A percentile compares a stretch with the other conserved stretches of the same genome.
These are phyloP conservation scores for Gonapodya sp. DNA, from an alignment of 192 early-diverging fungal genomes.

Conservation along the genomic window DNA sequence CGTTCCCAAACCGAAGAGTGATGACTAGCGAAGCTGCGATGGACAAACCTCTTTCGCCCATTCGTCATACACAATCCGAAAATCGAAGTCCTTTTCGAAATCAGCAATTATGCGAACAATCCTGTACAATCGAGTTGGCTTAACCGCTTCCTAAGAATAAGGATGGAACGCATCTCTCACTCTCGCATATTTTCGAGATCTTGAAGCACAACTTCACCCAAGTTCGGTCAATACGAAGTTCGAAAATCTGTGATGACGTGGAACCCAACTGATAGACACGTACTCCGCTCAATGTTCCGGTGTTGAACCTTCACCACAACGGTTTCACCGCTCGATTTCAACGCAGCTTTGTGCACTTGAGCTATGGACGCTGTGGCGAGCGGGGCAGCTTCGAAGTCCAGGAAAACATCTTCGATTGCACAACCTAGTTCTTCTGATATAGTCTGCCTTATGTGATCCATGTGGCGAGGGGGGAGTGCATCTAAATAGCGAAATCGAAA, in stretches of 20 bases:
- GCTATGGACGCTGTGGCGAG: conserved; percentile 6
- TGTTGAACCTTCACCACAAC: conserved; percentile 28
- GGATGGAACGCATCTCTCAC: no score
- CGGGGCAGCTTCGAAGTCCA: not conserved
- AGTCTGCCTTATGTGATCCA: not conserved
- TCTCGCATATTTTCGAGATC: conserved; percentile 16
- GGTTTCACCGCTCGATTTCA: not conserved
- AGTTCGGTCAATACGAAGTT: not conserved
- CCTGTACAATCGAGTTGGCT: no score
- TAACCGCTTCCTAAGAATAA: no score
- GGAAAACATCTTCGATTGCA: not conserved
- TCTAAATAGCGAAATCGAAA: no score
- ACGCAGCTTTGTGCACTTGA: not conserved
- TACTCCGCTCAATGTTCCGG: conserved; percentile 11
- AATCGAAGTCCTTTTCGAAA: conserved; percentile 20
- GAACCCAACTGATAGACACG: not conserved
- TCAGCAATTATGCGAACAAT: conserved; percentile 13
- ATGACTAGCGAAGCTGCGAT: no score
- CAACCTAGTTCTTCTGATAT: not conserved
- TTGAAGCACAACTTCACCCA: conserved; percentile 14
- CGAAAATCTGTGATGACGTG: not conserved
- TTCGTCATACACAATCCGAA: conserved; percentile 16
- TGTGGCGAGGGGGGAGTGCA: not conserved
- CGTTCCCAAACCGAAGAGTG: no score
- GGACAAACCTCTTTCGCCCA: conserved; percentile 21